Evolutionary conservation across 306 rosid species (phyloP).

Genomic region (Castanopsis chinensis): DNA sequence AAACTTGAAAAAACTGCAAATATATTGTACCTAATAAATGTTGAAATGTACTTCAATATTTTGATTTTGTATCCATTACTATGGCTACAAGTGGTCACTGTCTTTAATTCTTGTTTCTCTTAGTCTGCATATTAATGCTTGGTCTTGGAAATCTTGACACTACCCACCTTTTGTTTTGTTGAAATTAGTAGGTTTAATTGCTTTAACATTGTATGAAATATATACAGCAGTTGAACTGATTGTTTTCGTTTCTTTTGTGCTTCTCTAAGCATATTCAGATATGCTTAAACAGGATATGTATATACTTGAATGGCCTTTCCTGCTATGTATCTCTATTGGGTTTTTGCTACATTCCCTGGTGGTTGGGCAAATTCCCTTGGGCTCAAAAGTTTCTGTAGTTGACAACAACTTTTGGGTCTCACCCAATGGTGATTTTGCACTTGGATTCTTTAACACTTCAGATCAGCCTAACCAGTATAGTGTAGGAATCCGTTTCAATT

Average conservation of each 20-base stretch:
- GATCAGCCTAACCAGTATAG: conserved; percentile 57
- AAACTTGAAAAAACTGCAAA: not conserved
- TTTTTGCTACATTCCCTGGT: conserved; percentile 43
- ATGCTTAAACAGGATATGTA: conserved; percentile 47
- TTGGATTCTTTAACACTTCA: conserved; percentile 55
- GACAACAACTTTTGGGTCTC: conserved; percentile 63
- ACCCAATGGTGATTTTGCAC: conserved; percentile 65
- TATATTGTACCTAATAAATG: not conserved
- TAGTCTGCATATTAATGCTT: not conserved
- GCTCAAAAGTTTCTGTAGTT: conserved; percentile 53
- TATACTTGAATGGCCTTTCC: conserved; percentile 31
- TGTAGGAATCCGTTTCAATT: conserved; percentile 63
- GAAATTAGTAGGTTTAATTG: not conserved
- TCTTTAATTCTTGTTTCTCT: conserved; percentile 23
- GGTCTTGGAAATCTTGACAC: not conserved
- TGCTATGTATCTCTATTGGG: conserved; percentile 37
- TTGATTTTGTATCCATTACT: not conserved
- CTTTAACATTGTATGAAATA: conserved; percentile 20
- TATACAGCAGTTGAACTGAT: conserved; percentile 8
- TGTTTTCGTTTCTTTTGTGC: conserved; percentile 11
- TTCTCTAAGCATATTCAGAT: conserved; percentile 26
- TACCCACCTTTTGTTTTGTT: not conserved
- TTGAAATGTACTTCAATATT: not conserved
- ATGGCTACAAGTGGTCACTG: conserved; percentile 8
- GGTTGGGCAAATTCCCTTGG: conserved; percentile 54